Evolutionary conservation across 169 alveolate species (phyloP), one percentile per base, ranked within the genome.

Genomic region (Plasmodium relictum): DNA sequence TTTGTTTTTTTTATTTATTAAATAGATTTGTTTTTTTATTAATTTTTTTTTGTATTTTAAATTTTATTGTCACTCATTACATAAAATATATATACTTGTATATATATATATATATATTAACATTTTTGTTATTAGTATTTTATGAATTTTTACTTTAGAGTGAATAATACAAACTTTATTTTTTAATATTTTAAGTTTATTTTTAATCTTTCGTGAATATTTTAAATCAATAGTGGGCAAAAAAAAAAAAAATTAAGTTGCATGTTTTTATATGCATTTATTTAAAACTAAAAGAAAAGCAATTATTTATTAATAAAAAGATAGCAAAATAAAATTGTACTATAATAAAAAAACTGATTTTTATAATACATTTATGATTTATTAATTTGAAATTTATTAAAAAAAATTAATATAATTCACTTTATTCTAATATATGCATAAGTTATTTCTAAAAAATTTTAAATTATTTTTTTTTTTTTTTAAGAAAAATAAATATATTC

Each of bases 11-110:
- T 22, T 52, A 22, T 71, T 50, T 71, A 18, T 41, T 71, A 52
- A 48, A 37, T 71, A 22, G 44, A 70, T 70, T 70, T 70, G 78
- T 70, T 70, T 70, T 45, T 70, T 70, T 42, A 20, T 48, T 48
- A 45, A 48, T 71, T 71, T 71, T 71, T 56, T 71, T 42, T 41
- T 41, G 31, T 71, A 22, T 41, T 71, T 71, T 48, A 71, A 41
- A 24, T 39, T 48, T 50, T 71, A n/a, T 71, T 52, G 45, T 70
- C 80, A 71, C 44, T 45, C 22, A 71, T 48, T 48, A 48, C 58
- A 48, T 48, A 0, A 10, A 48, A 14, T 48, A 48, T 48, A 71
- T 41, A 18, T 24, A 71, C n/a, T 6, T 71, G 6, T 48, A 48
- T 48, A 14, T 48, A 48, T 48, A 48, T 48, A 14, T 48, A 48